Base-by-base conservation (phyloP, 2,329 filamentous ascomycete species). In the Colletotrichum chrysophilum region DNA sequence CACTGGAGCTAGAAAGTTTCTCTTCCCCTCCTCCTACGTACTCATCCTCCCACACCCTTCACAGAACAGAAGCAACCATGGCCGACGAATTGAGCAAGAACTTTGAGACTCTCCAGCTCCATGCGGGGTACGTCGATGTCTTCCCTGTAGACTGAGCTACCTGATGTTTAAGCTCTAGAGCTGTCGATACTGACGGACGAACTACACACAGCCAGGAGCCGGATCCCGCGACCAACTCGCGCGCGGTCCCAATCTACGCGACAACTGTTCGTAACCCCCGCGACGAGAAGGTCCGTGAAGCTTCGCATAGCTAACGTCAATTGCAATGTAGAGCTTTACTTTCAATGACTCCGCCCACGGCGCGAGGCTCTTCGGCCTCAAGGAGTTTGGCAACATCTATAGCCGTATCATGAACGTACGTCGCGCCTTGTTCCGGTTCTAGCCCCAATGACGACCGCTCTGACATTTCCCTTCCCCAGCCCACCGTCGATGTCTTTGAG, bases 351-450 rank as follows among this genome's bases (percentile, higher is more conserved):
- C 95, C 67, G 96, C 96, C 66, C 97, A 98, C 82, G 97, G 95
- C 77, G 97, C 97, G 71, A 93, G 96, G 84, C 93, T 99, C 56
- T 99, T 99, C 83, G 95, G 95, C 83, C 94, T 99, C 85, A 97
- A 98, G 88, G 96, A 98, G 87, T 94, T 95, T 81, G 97, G 96
- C 86, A 98, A 98, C 87, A 98, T 98, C 85, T 99, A 99, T 90
- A 97, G 94, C 84, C 95, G 97, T 78, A 96, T 99, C 81, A 95
- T 95, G 94, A 98, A 98, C 86, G 94, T 95, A 82, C 82, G 91
- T 86, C n/a, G 43, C 34, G 12, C 16, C 66, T 10, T 14, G 18
- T 24, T 30, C n/a, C 32, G 7, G 21, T 26, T n/a, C 14, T 38
- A 28, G 14, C 14, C 32, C 62, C 18, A 66, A 5, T 3, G 26